Base-by-base conservation (phyloP, 2,329 filamentous ascomycete species). In the Alternaria solani region DNA sequence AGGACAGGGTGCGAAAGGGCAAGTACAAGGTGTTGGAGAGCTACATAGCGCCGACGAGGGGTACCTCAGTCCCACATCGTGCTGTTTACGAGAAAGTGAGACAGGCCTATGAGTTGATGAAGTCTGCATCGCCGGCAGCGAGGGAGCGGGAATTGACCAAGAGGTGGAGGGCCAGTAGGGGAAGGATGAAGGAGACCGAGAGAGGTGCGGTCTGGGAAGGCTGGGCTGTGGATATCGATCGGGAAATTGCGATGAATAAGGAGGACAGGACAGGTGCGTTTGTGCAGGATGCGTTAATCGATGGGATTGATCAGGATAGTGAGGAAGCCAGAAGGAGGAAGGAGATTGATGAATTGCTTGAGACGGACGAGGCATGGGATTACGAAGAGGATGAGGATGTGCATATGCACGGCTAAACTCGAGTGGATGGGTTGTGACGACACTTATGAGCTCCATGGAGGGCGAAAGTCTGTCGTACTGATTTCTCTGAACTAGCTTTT, bases 191-290 rank as follows among this genome's bases (percentile, higher is more conserved):
- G 30, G 59, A 23, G 42, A 49, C 9, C 36, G 58, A 65, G 30
- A 61, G 74, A 8, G 75, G 74, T 4, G 62, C 64, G 26, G 68
- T 77, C 32, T 77, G 75, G 75, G 75, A 77, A 61, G 75, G 75
- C 0, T 77, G 70, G 70, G 74, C 66, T 2, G 59, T 68, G 6
- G 53, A 34, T 34, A 16, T 75, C 5, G 67, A 71, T 52, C 36
- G 25, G 6, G 59, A 25, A 12, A 57, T 77, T 47, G 57, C 57
- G 34, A 64, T 76, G 70, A 55, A 18, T 23, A 51, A 20, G 7
- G 48, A 42, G 38, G 72, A 76, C 56, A 67, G 75, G 51, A 55
- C 42, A 23, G 68, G 68, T 25, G 64, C 62, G 14, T 28, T 56
- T 32, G 30, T 56, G 23, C 30, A 44, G 26, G 30, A 59, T 8